Conservation (phyloP, 208 protist genomes). For the Trypanosoma boissoni region DNA sequence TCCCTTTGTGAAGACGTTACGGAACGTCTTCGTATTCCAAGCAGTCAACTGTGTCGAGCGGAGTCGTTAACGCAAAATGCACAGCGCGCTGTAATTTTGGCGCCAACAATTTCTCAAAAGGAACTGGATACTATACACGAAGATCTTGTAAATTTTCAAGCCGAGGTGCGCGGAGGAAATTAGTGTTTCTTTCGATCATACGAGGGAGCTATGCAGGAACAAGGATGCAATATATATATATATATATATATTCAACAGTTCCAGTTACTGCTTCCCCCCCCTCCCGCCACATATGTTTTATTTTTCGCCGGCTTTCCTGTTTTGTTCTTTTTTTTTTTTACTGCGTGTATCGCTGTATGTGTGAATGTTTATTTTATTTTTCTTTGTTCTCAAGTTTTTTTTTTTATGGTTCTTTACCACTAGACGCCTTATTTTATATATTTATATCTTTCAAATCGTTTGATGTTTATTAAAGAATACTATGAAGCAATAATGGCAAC, state of each 20-base stretch:
- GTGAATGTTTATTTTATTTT: no score
- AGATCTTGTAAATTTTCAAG: slow-evolving; percentile 7
- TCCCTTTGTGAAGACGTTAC: background rate
- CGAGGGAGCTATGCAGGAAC: background rate
- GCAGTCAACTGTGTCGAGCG: slow-evolving; percentile 3
- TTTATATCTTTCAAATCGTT: no score
- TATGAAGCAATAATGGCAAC: no score
- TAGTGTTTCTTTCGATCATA: background rate
- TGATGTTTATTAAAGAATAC: no score
- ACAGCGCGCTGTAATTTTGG: slow-evolving; percentile 8
- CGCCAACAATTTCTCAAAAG: slow-evolving; percentile 12
- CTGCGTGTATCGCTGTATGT: no score
- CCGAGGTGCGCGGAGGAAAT: background rate
- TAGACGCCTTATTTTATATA: no score
- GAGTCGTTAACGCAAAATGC: slow-evolving; percentile 12
- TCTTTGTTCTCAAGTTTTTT: no score
- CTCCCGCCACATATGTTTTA: no score
- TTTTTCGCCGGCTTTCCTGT: no score
- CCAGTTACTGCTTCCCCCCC: no score
- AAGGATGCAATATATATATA: background rate
- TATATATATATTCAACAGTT: background rate
- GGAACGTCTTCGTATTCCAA: slow-evolving; percentile 14
- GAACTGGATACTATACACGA: slow-evolving; percentile 13
- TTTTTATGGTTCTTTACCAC: no score
- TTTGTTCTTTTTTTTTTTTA: no score